Conservation (phyloP, 2,329 filamentous ascomycete genomes). For the Pyrenochaeta sp. region DNA sequence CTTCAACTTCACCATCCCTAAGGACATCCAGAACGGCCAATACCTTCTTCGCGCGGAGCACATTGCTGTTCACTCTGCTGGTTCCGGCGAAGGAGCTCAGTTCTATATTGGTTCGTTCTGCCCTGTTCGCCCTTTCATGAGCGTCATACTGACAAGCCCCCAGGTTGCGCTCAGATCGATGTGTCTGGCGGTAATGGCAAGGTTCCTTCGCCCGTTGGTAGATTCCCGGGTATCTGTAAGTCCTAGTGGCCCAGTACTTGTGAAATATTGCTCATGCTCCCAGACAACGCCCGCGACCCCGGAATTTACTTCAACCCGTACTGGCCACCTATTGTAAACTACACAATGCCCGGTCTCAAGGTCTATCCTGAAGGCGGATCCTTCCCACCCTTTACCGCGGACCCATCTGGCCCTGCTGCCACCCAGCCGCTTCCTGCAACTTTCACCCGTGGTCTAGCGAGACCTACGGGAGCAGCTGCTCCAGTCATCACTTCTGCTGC, state of each 20-base stretch:
- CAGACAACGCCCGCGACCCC: slow-evolving; percentile 9
- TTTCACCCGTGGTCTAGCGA: too few species aligned
- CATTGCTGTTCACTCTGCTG: slow-evolving; percentile 51
- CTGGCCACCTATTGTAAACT: slow-evolving; percentile 16
- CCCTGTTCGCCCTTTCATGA: too few species aligned
- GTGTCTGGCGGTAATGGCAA: slow-evolving; percentile 44
- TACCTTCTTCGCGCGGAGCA: slow-evolving; percentile 55
- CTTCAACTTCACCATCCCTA: slow-evolving; percentile 15
- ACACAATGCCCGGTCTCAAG: slow-evolving; percentile 13
- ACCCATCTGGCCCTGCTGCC: slow-evolving; percentile 8
- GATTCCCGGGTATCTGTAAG: slow-evolving; percentile 46
- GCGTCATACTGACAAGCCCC: too few species aligned
- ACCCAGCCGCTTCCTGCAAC: slow-evolving; percentile 15
- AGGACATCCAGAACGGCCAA: slow-evolving; percentile 39
- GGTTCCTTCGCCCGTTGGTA: slow-evolving; percentile 43
- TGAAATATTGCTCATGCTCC: too few species aligned
- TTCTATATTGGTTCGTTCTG: slow-evolving; percentile 47
- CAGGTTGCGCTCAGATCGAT: slow-evolving; percentile 51
- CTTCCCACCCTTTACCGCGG: slow-evolving; percentile 12
- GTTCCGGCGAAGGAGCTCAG: slow-evolving; percentile 40
- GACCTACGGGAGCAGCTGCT: too few species aligned
- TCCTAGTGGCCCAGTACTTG: not conserved
- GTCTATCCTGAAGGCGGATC: slow-evolving; percentile 15
- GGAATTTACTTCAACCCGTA: slow-evolving; percentile 17
- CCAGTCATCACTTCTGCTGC: too few species aligned